phyloP scores from a whole-genome alignment of 2,329 filamentous ascomycete genomes.

The Ophiosphaerella narmari region DNA sequence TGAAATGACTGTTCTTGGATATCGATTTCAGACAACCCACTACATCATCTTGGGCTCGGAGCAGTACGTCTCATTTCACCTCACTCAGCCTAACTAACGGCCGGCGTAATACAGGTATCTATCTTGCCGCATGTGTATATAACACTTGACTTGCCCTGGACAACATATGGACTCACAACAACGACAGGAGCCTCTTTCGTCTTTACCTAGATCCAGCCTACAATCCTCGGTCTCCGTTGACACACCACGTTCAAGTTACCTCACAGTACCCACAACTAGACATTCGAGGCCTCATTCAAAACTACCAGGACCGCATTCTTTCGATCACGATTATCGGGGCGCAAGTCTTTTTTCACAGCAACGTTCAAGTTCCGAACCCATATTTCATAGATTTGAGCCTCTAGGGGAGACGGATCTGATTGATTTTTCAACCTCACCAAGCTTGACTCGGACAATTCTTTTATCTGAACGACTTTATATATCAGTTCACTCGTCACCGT shows the following conservation, averaged over 20 bases:
- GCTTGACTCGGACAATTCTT: constrained; percentile 3
- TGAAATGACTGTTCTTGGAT: constrained; percentile 12
- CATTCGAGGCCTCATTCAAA: neutral
- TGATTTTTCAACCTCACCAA: neutral
- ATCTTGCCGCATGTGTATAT: constrained; percentile 16
- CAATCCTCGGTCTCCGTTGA: constrained; percentile 7
- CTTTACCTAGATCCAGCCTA: constrained; percentile 12
- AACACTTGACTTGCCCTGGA: constrained; percentile 6
- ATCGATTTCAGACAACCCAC: neutral
- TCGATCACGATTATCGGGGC: constrained; percentile 7
- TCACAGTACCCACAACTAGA: constrained; percentile 19
- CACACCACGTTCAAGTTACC: constrained; percentile 16
- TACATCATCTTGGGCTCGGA: neutral
- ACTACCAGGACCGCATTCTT: constrained; percentile 5
- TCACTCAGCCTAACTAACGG: neutral
- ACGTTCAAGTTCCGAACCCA: constrained; percentile 1
- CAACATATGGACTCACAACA: constrained; percentile 13
- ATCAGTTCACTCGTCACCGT: constrained; percentile 28
- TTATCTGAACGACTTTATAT: constrained; percentile 17
- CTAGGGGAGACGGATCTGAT: neutral
- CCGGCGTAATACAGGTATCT: too few relatives aligned
- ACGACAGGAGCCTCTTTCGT: constrained; percentile 8
- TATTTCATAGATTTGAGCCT: constrained; percentile 10
- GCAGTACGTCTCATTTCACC: neutral
- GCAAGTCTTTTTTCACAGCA: neutral